A percentile compares a stretch with the other conserved stretches of the same genome.
phyloP scores from a whole-genome alignment of 2,329 filamentous ascomycete species.

The Plectosphaerella plurivora region DNA sequence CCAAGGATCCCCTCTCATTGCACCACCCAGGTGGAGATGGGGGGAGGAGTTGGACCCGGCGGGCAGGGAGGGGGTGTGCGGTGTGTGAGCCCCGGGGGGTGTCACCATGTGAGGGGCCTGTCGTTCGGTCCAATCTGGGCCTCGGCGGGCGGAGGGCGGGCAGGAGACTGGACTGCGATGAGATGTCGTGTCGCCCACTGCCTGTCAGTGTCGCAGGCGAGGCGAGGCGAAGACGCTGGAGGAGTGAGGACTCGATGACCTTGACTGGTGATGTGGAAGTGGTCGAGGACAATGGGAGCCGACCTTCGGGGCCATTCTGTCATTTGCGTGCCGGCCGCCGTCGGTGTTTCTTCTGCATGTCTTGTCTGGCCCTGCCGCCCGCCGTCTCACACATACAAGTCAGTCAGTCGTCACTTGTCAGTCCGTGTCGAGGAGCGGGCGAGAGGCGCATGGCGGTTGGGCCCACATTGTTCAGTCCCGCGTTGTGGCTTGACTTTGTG shows the following conservation, averaged over 20 bases:
- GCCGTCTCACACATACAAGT: too few relatives aligned
- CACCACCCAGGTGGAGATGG: conserved; percentile 1
- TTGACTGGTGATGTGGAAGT: too few relatives aligned
- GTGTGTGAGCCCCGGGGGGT: too few relatives aligned
- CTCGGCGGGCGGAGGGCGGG: too few relatives aligned
- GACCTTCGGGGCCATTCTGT: neutral
- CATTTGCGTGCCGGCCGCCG: neutral
- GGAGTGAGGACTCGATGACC: too few relatives aligned
- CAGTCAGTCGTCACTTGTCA: neutral
- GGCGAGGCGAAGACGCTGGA: too few relatives aligned
- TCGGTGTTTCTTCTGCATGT: neutral
- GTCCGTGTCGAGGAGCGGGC: neutral
- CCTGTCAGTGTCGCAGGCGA: too few relatives aligned
- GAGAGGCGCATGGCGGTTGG: neutral
- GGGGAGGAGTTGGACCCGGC: neutral
- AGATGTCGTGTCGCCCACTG: neutral
- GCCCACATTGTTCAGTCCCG: neutral
- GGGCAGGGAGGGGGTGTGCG: neutral
- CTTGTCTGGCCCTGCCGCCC: neutral
- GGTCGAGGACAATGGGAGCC: neutral
- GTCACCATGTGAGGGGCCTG: too few relatives aligned
- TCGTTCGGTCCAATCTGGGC: too few relatives aligned
- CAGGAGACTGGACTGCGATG: neutral
- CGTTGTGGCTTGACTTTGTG: conserved; percentile 1
- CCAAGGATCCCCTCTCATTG: neutral